A percentile compares a stretch with the other conserved stretches of the same genome.
phyloP scores from a whole-genome alignment of 345 rosid species.

The Arabis alpina region DNA sequence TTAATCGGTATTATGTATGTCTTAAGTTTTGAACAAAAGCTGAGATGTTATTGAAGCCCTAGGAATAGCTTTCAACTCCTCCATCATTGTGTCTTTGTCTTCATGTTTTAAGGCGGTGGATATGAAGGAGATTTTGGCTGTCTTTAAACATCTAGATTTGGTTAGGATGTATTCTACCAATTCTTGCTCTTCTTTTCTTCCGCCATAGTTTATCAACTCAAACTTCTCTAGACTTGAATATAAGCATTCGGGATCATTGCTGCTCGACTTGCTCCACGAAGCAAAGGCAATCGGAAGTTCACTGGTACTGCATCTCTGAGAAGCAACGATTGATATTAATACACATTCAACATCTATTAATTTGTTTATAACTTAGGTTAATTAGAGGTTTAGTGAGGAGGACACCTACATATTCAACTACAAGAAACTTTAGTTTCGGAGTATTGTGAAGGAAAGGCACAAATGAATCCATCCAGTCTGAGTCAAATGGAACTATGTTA shows the following conservation, averaged over 20 bases:
- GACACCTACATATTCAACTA: background rate
- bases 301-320: background rate
- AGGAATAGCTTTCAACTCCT: conserved; percentile 24
- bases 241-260: background rate
- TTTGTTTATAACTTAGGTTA: background rate
- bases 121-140: conserved; percentile 1
- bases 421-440: background rate
- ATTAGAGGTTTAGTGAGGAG: background rate
- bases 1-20: too few relatives aligned
- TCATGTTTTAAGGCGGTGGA: background rate
- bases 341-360: background rate
- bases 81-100: background rate
- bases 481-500: background rate
- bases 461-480: conserved; percentile 4
- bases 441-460: background rate
- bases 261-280: conserved; percentile 1
- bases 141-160: conserved; percentile 8
- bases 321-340: background rate
- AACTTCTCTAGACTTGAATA: conserved; percentile 7
- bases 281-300: background rate
- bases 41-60: conserved; percentile 3
- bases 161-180: conserved; percentile 17
- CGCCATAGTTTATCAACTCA: conserved; percentile 18
- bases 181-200: conserved; percentile 14
- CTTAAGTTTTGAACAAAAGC: background rate